Evolutionary conservation across 352 stramenopile genomes (phyloP), one percentile per base, ranked within the genome.

Genomic region (Peronospora belbahrii): DNA sequence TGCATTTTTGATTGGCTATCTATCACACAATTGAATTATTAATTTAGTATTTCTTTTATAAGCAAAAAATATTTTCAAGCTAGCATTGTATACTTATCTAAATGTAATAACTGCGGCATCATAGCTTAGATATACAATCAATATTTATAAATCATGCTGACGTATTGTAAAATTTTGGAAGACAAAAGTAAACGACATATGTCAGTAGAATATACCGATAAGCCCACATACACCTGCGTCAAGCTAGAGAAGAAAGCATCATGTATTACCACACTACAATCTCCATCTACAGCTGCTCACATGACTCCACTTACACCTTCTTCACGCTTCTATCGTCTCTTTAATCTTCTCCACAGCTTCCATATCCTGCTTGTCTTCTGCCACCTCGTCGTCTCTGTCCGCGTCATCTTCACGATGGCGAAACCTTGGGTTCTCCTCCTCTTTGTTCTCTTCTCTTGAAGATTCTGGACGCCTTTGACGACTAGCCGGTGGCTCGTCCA

Each of bases 401-500:
- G 22, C 54, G 18, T 62, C 45, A 13, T 65, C 31, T 33, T 66
- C 52, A 10, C 52, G 45, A 27, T 50, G 39, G 43, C 56, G 56
- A 34, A 66, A 66, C 15, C 52, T 38, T 22, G 57, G 52, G 33
- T 66, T 62, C 36, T 62, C 57, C 31, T 67, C 52, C 32, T 67
- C 52, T 17, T 67, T 44, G 22, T 49, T 51, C 13, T 61, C 45
- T 11, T 58, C 45, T 6, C 8, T 34, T 3, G 43, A 46, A 6
- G 45, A 59, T 31, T 54, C 56, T 2, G 38, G 35, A 9, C 56
- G 56, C 48, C 55, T 34, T 14, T 40, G 40, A n/a, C 56, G 56
- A 59, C 36, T 62, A 6, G 36, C 11, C 8, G 65, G 44, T 9
- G 67, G 71, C 45, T 83, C 75, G 15, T 84, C 67, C 5, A 7